Evolutionary conservation across 495 filamentous ascomycete species (phyloP).

Genomic region (Ramalina intermedia): DNA sequence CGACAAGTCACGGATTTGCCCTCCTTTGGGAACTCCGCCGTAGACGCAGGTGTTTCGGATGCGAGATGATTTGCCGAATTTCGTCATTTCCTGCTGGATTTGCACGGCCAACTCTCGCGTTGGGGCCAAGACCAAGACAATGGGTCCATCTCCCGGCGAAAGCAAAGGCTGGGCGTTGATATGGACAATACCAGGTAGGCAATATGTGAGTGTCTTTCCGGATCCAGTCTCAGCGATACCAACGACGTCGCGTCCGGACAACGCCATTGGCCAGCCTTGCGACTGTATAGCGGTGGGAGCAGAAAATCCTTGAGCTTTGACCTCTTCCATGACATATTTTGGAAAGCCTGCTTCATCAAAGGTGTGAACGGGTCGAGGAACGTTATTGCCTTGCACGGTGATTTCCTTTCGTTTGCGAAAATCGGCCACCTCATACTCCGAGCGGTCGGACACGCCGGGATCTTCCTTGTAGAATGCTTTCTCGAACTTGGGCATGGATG

Average conservation of each 20-base stretch:
- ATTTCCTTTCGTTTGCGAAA: constrained; percentile 76
- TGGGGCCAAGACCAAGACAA: constrained; percentile 86
- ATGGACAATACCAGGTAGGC: constrained; percentile 95
- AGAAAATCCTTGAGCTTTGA: constrained; percentile 91
- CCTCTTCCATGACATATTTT: constrained; percentile 90
- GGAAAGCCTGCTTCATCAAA: constrained; percentile 98
- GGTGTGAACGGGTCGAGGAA: constrained; percentile 85
- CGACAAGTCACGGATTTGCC: constrained; percentile 86
- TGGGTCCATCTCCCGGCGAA: constrained; percentile 91
- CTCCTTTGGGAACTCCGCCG: constrained; percentile 93
- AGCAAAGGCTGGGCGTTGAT: constrained; percentile 98
- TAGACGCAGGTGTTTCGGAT: constrained; percentile 99
- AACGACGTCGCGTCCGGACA: constrained; percentile 94
- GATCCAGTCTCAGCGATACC: constrained; percentile 99
- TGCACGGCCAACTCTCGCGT: constrained; percentile 97
- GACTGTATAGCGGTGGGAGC: constrained; percentile 92
- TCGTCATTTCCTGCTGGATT: constrained; percentile 88
- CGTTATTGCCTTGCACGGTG: constrained; percentile 55
- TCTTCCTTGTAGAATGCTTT: constrained; percentile 99
- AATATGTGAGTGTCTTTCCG: constrained; percentile 97
- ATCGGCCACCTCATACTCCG: constrained; percentile 63
- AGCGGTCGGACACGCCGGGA: constrained; percentile 56
- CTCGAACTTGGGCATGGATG: constrained; percentile 83
- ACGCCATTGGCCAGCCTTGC: constrained; percentile 98
- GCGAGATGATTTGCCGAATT: constrained; percentile 94